phyloP scores from a whole-genome alignment of 2,329 filamentous ascomycete genomes.

The Penicillium sp. region DNA sequence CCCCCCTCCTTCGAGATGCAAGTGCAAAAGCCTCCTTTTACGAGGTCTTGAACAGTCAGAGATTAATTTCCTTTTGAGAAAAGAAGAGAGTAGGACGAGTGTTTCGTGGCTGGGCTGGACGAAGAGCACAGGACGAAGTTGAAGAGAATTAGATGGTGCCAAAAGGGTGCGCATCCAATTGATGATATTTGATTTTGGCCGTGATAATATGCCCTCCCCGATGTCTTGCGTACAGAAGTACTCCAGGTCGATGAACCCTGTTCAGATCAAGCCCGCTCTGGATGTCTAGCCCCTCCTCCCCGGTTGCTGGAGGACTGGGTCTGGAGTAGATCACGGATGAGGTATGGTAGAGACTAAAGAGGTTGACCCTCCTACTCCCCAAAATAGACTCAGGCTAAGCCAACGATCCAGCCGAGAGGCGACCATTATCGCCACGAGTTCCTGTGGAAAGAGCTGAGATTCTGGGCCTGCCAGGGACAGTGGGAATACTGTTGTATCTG shows the following conservation, averaged over 20 bases:
- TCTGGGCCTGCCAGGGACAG: constrained; percentile 39
- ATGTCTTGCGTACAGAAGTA: constrained; percentile 7
- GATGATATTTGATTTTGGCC: constrained; percentile 23
- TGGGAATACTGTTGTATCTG: constrained; percentile 33
- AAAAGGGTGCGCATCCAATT: constrained; percentile 23
- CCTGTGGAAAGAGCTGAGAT: constrained; percentile 26
- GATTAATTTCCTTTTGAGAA: constrained; percentile 23
- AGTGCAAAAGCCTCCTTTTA: constrained; percentile 15
- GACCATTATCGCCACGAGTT: constrained; percentile 41
- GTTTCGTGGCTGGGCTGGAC: constrained; percentile 25
- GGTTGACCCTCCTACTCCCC: constrained; percentile 2
- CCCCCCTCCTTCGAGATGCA: constrained; percentile 8
- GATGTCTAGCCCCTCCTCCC: not conserved
- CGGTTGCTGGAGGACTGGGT: constrained; percentile 2
- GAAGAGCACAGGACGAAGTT: constrained; percentile 2
- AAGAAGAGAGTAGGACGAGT: not conserved
- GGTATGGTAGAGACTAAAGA: not conserved
- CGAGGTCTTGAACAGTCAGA: constrained; percentile 13
- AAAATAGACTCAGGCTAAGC: constrained; percentile 11
- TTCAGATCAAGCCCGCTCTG: constrained; percentile 11
- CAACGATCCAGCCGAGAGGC: constrained; percentile 13
- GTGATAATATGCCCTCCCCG: constrained; percentile 9
- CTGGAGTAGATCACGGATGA: not conserved
- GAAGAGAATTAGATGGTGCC: constrained; percentile 10
- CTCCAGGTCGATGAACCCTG: constrained; percentile 6